Base-by-base conservation (phyloP, 2,329 filamentous ascomycete species). In the Daldinia sp. region DNA sequence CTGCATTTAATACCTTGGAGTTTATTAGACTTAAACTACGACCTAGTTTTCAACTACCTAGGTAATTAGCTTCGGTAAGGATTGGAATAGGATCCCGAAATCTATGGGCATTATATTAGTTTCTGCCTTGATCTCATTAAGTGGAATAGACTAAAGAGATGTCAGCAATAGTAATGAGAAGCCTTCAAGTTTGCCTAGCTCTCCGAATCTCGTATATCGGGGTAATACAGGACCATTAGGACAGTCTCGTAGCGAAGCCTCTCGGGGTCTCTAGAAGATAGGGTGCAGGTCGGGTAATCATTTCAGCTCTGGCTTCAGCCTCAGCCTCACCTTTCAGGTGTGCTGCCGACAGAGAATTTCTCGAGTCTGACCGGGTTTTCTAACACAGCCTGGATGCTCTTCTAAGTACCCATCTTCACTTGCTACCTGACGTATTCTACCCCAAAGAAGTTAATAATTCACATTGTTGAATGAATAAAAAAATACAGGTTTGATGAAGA, bases 271-370 rank as follows among this genome's bases (percentile, higher is more conserved):
- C 15, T n/a, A 19, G 11, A 17, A 32, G 30, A 15, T 41, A 48
- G 47, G 50, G 25, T 37, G 25, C 21, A 21, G 11, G n/a, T 50
- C 58, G 50, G 39, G 30, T 19, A 61, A 61, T 9, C 37, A 13
- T 29, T 45, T 48, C 51, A 50, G 50, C 34, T 43, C 27, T 11
- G 19, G 50, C 25, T 25, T 43, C 37, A 54, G 2, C 41, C 32
- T 48, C 21, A 50, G 43, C 41, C 45, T 48, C 21, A 21, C n/a
- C 25, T 43, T 32, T 51, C 41, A 58, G 34, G 29, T 34, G 34
- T 3, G 7, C 35, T 9, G 1, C n/a, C n/a, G n/a, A n/a, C n/a
- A n/a, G n/a, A n/a, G n/a, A n/a, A n/a, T n/a, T n/a, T n/a, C n/a
- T n/a, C n/a, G n/a, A n/a, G n/a, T n/a, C n/a, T n/a, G n/a, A n/a